A percentile compares a stretch with the other conserved stretches of the same genome.
phyloP scores from a whole-genome alignment of 2,329 filamentous ascomycete genomes.

The Neodidymelliopsis sp. region DNA sequence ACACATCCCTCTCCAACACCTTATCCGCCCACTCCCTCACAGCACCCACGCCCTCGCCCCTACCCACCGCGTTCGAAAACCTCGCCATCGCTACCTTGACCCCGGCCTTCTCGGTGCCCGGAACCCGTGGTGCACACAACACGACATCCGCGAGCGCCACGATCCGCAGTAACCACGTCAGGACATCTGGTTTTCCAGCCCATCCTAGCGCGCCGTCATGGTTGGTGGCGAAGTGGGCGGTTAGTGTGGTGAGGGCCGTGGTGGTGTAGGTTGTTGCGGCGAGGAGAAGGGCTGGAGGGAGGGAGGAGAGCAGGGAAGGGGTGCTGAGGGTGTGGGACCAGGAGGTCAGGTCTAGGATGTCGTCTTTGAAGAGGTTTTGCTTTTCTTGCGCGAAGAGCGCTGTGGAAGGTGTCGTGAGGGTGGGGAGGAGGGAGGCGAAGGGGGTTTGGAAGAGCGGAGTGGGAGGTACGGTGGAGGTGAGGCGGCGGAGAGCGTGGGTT shows the following conservation, averaged over 20 bases:
- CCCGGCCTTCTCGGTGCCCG: constrained; percentile 25
- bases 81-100: constrained; percentile 2
- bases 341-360: constrained; percentile 73
- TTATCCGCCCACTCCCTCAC: not conserved
- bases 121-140: no score
- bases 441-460: constrained; percentile 3
- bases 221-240: constrained; percentile 40
- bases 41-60: constrained; percentile 1
- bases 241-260: constrained; percentile 59
- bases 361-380: constrained; percentile 92
- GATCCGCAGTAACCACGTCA: constrained; percentile 63
- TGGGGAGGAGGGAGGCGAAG: constrained; percentile 34
- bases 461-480: constrained; percentile 41
- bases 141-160: constrained; percentile 53
- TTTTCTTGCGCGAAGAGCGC: constrained; percentile 87
- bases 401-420: constrained; percentile 60
- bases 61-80: not conserved
- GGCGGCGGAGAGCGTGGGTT: constrained; percentile 48
- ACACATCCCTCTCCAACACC: constrained; percentile 6
- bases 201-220: constrained; percentile 75
- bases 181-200: constrained; percentile 72
- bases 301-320: constrained; percentile 29
- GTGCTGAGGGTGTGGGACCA: constrained; percentile 67
- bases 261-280: constrained; percentile 56
- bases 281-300: constrained; percentile 24